phyloP scores from a whole-genome alignment of 2,329 filamentous ascomycete species.

The Lecanoromycetidae sp. region DNA sequence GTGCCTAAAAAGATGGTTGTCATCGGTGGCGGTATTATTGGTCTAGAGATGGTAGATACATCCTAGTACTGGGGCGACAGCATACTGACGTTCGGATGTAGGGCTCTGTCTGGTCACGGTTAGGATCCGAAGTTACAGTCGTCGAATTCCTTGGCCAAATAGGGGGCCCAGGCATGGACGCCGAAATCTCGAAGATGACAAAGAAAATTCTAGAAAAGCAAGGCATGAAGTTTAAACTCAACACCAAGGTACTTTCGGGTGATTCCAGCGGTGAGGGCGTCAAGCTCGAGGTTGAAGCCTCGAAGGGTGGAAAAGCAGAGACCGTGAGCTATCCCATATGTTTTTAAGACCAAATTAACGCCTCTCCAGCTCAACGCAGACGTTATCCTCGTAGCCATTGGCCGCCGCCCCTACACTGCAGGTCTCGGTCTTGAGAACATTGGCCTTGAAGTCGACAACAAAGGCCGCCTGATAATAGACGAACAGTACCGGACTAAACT shows the following conservation, averaged over 20 bases:
- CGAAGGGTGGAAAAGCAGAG: constrained; percentile 93
- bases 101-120: constrained; percentile 86
- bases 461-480: constrained; percentile 91
- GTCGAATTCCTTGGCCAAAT: constrained; percentile 96
- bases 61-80: neutral
- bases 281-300: constrained; percentile 74
- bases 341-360: too few species aligned
- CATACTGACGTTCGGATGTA: constrained; percentile 23
- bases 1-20: constrained; percentile 95
- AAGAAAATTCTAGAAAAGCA: constrained; percentile 95
- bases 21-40: constrained; percentile 97
- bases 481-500: constrained; percentile 97
- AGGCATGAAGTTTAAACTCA: constrained; percentile 95
- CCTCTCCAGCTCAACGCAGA: constrained; percentile 67
- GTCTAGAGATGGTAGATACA: constrained; percentile 73
- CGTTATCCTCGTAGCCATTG: constrained; percentile 92
- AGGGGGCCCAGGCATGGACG: constrained; percentile 93
- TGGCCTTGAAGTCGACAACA: constrained; percentile 81
- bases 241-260: constrained; percentile 85
- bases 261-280: constrained; percentile 67
- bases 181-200: constrained; percentile 76
- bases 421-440: constrained; percentile 91
- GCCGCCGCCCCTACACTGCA: constrained; percentile 84
- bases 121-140: constrained; percentile 89
- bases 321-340: constrained; percentile 51